Conservation (phyloP, 2,329 filamentous ascomycete species). For the Kalmusia sp. region DNA sequence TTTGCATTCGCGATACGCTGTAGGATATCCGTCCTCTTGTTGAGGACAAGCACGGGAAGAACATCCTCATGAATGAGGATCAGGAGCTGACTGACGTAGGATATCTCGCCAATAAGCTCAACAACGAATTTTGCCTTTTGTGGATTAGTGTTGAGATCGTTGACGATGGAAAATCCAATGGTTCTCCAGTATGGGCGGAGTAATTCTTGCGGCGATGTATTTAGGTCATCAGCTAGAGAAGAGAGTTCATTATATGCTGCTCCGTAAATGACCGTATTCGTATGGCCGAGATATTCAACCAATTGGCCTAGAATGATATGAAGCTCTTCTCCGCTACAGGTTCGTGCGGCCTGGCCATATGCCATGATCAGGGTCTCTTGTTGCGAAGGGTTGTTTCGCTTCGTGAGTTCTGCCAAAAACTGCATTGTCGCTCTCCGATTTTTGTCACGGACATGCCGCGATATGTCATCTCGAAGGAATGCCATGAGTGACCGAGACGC, state of each 20-base stretch:
- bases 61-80: constrained; percentile 79
- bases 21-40: constrained; percentile 78
- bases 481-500: constrained; percentile 72
- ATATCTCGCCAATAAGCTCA: constrained; percentile 69
- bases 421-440: constrained; percentile 76
- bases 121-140: constrained; percentile 82
- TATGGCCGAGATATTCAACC: constrained; percentile 84
- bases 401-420: constrained; percentile 74
- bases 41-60: constrained; percentile 84
- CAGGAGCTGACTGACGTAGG: constrained; percentile 77
- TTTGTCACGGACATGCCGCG: constrained; percentile 57
- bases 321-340: constrained; percentile 80
- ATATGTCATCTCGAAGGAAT: constrained; percentile 65
- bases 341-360: constrained; percentile 81
- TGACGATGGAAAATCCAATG: constrained; percentile 81
- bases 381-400: constrained; percentile 69
- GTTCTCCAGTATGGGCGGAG: constrained; percentile 90
- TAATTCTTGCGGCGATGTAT: constrained; percentile 69
- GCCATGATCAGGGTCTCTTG: constrained; percentile 87
- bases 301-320: constrained; percentile 85
- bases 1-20: constrained; percentile 78
- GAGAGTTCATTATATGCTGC: constrained; percentile 85
- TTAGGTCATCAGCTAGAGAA: constrained; percentile 71
- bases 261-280: constrained; percentile 78
- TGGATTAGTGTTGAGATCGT: constrained; percentile 80